A percentile compares a stretch with the other conserved stretches of the same genome.
Conservation (phyloP, 768 basidiomycete species). For the Phlebiopsis flavidoalba region DNA sequence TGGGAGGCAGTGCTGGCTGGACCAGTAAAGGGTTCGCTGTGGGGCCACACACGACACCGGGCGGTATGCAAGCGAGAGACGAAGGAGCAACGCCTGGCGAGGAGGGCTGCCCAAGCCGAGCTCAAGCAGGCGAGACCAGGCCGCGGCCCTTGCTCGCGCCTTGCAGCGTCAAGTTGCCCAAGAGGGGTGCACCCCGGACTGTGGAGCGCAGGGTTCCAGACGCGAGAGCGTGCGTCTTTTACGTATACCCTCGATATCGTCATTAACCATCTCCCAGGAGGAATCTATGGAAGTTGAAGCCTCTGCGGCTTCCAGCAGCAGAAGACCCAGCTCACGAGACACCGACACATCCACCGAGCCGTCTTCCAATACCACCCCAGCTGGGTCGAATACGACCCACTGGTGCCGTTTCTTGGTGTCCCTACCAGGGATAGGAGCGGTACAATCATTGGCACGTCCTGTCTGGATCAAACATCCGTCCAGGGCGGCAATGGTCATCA, state of each 20-base stretch:
- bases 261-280: slow-evolving; percentile 14
- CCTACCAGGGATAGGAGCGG: slow-evolving; percentile 65
- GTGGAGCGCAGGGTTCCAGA: slow-evolving; percentile 1
- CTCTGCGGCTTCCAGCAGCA: slow-evolving; percentile 8
- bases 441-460: slow-evolving; percentile 64
- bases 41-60: slow-evolving; percentile 73
- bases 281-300: slow-evolving; percentile 23
- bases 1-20: slow-evolving; percentile 87
- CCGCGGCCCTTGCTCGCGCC: slow-evolving; percentile 51
- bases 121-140: slow-evolving; percentile 58
- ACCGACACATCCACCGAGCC: slow-evolving; percentile 59
- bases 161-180: slow-evolving; percentile 44
- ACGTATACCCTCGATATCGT: neutral
- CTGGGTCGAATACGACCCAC: slow-evolving; percentile 56
- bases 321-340: slow-evolving; percentile 38
- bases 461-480: slow-evolving; percentile 40
- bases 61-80: slow-evolving; percentile 70
- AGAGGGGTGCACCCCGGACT: slow-evolving; percentile 3
- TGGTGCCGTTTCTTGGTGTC: slow-evolving; percentile 55
- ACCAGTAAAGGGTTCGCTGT: slow-evolving; percentile 85
- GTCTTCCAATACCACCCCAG: slow-evolving; percentile 55
- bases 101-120: slow-evolving; percentile 51
- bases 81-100: slow-evolving; percentile 63
- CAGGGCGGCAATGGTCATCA: slow-evolving; percentile 25
- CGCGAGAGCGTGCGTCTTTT: slow-evolving; percentile 13